Percentiles rank a stretch among this genome's conserved stretches.
Evolutionary conservation across 106 monocot species (phyloP).

Genomic region (Apostasia ramifera): DNA sequence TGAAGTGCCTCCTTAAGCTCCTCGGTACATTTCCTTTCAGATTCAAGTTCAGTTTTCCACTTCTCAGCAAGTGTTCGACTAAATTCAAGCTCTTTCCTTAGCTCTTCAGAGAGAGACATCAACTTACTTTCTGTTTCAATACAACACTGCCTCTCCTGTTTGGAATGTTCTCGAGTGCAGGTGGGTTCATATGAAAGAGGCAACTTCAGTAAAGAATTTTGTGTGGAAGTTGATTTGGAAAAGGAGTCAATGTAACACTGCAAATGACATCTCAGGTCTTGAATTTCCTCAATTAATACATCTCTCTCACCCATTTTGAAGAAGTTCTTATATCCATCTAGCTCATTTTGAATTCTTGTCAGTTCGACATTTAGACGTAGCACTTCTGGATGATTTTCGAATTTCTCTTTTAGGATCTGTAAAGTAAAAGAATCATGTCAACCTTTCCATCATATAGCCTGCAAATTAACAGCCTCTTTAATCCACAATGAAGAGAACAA

Average conservation of each 20-base stretch:
- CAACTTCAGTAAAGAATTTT: slow-evolving; percentile 30
- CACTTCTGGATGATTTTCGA: slow-evolving; percentile 82
- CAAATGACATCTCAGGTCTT: slow-evolving; percentile 59
- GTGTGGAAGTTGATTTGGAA: slow-evolving; percentile 16
- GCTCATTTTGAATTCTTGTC: slow-evolving; percentile 60
- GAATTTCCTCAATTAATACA: slow-evolving; percentile 73
- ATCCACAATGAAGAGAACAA: not conserved
- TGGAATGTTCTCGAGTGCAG: slow-evolving; percentile 15
- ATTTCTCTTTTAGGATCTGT: slow-evolving; percentile 69
- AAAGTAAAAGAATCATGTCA: not conserved
- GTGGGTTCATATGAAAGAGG: slow-evolving; percentile 10
- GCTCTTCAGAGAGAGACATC: slow-evolving; percentile 68
- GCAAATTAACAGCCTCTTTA: not conserved
- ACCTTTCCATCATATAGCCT: not conserved
- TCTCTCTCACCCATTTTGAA: slow-evolving; percentile 71
- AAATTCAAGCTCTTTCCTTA: slow-evolving; percentile 59
- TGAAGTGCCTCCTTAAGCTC: slow-evolving; percentile 79
- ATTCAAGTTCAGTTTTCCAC: slow-evolving; percentile 51
- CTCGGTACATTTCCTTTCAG: slow-evolving; percentile 66
- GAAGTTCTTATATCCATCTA: slow-evolving; percentile 52
- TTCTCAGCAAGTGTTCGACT: slow-evolving; percentile 43
- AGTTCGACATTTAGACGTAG: slow-evolving; percentile 49
- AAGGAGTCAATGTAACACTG: slow-evolving; percentile 50
- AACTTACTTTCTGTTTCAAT: slow-evolving; percentile 62
- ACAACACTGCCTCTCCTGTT: slow-evolving; percentile 42